Percentiles rank a stretch among this genome's conserved stretches.
phyloP scores from a whole-genome alignment of 768 basidiomycete species.

The Russula olivacea region DNA sequence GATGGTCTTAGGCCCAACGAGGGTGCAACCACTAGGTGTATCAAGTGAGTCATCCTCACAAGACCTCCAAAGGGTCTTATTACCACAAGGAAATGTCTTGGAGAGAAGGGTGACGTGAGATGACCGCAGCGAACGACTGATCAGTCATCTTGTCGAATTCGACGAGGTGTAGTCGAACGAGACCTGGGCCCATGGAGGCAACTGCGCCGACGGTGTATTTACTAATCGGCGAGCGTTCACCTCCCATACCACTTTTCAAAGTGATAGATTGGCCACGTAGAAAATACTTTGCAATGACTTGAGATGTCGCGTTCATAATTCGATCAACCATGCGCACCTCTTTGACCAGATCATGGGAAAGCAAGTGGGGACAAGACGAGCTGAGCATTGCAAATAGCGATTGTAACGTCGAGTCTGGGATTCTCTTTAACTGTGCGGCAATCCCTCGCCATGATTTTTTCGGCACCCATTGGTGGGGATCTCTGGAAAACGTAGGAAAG shows the following conservation, averaged over 20 bases:
- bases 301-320: neutral
- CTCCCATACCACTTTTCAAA: constrained; percentile 46
- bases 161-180: constrained; percentile 43
- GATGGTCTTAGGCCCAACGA: constrained; percentile 47
- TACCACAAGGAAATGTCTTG: constrained; percentile 52
- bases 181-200: constrained; percentile 22
- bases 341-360: constrained; percentile 50
- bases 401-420: constrained; percentile 50
- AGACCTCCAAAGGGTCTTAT: constrained; percentile 15
- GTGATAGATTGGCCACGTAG: constrained; percentile 47
- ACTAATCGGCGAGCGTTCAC: constrained; percentile 35
- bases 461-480: constrained; percentile 37
- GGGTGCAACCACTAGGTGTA: constrained; percentile 49
- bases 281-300: constrained; percentile 46
- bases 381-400: constrained; percentile 48
- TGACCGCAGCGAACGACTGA: constrained; percentile 43
- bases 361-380: constrained; percentile 43
- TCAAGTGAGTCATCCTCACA: constrained; percentile 9
- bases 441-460: constrained; percentile 25
- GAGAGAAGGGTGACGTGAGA: constrained; percentile 42
- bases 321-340: constrained; percentile 37
- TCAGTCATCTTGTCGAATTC: constrained; percentile 52
- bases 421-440: constrained; percentile 36
- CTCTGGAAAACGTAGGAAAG: constrained; percentile 37
- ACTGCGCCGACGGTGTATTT: constrained; percentile 46